Base-by-base conservation (phyloP, 768 basidiomycete species). In the Agrocybe pediades region DNA sequence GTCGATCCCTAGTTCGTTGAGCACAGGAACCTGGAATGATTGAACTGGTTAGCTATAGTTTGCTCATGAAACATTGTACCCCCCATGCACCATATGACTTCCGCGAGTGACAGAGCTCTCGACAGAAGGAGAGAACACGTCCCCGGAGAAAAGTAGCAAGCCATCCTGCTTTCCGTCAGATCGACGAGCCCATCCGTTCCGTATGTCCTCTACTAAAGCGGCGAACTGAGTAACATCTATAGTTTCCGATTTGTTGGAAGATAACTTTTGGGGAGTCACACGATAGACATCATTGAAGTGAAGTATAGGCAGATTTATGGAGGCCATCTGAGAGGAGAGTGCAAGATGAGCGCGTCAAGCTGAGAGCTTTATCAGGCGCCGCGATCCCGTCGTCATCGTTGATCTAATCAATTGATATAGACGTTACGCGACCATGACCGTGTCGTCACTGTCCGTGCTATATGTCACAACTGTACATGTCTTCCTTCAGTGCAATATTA, bases 241-340 rank as follows among this genome's bases (percentile, higher is more conserved):
- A n/a, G 86, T 88, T 42, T 83, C 83, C 1, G 80, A 76, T 9
- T 65, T 70, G 2, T 21, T 25, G 1, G 81, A 70, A 0, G 73
- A 72, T 23, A 87, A 61, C 65, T 88, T 91, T 67, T 94, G 92
- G 9, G 86, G 84, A 4, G 79, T 75, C 27, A 93, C 88, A 20
- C 91, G 84, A 69, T 95, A 96, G 20, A 86, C 88, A 64, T 92
- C 90, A 71, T 91, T 91, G 76, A 85, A 92, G 59, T 91, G 90
- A 2, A 86, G 54, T 49, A 91, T 78, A 6, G 69, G 58, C 13
- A 80, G 61, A 36, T 50, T 33, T 16, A 47, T 66, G 1, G 63
- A 53, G n/a, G 55, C 46, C 57, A 59, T 57, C 29, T 40, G 51
- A 16, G 11, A 42, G n/a, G n/a, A 21, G 30, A 44, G 13, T 26